Evolutionary conservation across 805 yeast species (phyloP).

Genomic region (Starmerella scarabaei): DNA sequence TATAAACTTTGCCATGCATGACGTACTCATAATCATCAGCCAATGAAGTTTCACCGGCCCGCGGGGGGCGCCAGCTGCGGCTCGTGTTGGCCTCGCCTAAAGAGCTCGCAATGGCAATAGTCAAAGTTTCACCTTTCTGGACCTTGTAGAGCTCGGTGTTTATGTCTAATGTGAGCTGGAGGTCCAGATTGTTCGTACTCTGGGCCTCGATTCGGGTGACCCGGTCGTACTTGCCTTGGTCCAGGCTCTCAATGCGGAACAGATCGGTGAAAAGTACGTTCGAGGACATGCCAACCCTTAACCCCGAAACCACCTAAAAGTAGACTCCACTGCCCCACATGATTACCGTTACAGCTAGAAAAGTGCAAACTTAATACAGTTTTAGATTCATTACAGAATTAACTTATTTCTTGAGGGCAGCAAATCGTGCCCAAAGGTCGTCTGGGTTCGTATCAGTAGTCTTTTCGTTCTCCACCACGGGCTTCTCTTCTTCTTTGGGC

Average conservation of each 20-base stretch:
- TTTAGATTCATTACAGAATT: too few species aligned
- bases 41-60: constrained; percentile 65
- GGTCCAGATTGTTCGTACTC: constrained; percentile 68
- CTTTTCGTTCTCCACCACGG: not conserved
- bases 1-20: constrained; percentile 95
- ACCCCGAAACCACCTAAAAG: too few species aligned
- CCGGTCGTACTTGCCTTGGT: constrained; percentile 80
- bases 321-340: too few species aligned
- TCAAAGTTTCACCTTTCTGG: constrained; percentile 56
- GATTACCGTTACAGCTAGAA: too few species aligned
- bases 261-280: constrained; percentile 70
- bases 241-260: constrained; percentile 72
- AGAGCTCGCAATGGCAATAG: constrained; percentile 74
- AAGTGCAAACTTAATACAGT: too few species aligned
- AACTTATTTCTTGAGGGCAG: constrained; percentile 17
- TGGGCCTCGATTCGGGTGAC: constrained; percentile 80
- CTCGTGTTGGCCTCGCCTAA: constrained; percentile 39
- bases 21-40: constrained; percentile 97
- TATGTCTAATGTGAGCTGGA: constrained; percentile 75
- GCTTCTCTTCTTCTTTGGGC: constrained; percentile 3
- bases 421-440: constrained; percentile 22
- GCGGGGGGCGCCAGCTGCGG: constrained; percentile 75
- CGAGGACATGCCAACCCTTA: too few species aligned
- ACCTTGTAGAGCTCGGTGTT: constrained; percentile 89
- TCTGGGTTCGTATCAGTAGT: constrained; percentile 7